Evolutionary conservation across 1,139 yeast genomes (phyloP).

Genomic region (Citeromyces hawaiiensis): DNA sequence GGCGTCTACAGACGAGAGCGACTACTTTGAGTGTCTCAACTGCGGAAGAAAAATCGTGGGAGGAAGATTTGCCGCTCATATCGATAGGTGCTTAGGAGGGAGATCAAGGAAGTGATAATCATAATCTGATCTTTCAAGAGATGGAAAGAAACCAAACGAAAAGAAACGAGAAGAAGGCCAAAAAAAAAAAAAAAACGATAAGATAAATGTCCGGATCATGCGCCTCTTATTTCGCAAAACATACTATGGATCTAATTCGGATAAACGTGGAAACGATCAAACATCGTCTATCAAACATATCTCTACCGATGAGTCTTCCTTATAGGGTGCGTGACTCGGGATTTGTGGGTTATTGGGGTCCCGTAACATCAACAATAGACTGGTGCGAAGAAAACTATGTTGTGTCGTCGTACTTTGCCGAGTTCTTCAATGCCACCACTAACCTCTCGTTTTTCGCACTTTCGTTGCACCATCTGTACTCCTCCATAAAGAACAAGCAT

Average conservation of each 20-base stretch:
- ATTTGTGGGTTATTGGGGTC: constrained; percentile 8
- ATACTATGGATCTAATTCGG: neutral
- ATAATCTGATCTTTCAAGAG: neutral
- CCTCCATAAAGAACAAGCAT: constrained; percentile 38
- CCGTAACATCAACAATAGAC: constrained; percentile 47
- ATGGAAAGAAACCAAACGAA: neutral
- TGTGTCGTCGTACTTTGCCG: constrained; percentile 65
- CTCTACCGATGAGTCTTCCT: neutral
- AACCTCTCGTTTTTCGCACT: constrained; percentile 40
- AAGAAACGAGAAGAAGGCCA: neutral
- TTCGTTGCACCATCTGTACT: constrained; percentile 47
- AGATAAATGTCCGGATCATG: neutral
- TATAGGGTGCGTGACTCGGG: neutral
- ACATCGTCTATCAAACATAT: neutral
- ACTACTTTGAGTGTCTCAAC: constrained; percentile 65
- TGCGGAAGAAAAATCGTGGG: constrained; percentile 86
- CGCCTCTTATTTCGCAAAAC: neutral
- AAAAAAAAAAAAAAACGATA: neutral
- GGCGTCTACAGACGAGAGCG: constrained; percentile 13
- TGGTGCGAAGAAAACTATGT: constrained; percentile 93
- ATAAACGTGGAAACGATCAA: neutral
- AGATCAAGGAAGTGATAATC: constrained; percentile 23
- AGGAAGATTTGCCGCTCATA: constrained; percentile 82
- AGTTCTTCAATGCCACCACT: constrained; percentile 65
- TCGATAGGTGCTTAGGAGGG: constrained; percentile 75